phyloP scores from a whole-genome alignment of 2,329 filamentous ascomycete genomes.

The Neonectria neomacrospora region DNA sequence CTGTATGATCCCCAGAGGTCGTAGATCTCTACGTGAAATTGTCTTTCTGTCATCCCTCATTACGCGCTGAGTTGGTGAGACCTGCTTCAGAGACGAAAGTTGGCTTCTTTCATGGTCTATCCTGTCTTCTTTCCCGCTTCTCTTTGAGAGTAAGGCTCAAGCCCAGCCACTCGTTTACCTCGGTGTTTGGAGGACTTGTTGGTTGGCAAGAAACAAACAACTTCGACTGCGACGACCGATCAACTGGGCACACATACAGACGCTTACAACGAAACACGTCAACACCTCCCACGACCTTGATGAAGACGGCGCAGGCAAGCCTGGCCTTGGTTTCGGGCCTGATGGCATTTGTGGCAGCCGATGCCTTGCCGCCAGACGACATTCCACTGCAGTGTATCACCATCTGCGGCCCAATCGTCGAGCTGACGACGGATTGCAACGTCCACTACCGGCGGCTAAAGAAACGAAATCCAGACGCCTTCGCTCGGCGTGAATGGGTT shows the following conservation, averaged over 20 bases:
- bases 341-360: conserved; percentile 42
- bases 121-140: not conserved
- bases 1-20: conserved; percentile 13
- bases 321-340: conserved; percentile 47
- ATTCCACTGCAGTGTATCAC: conserved; percentile 54
- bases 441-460: conserved; percentile 42
- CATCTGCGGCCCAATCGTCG: conserved; percentile 57
- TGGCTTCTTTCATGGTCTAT: conserved; percentile 13
- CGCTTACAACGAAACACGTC: not conserved
- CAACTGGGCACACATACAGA: not conserved
- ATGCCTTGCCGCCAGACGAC: conserved; percentile 49
- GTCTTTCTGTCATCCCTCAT: conserved; percentile 11
- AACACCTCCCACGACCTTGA: conserved; percentile 26
- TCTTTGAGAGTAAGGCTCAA: not conserved
- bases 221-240: not conserved
- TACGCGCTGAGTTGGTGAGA: conserved; percentile 16
- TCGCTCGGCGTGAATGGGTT: conserved; percentile 29
- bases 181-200: not conserved
- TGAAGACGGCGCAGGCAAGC: conserved; percentile 43
- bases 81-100: conserved; percentile 14
- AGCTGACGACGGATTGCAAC: conserved; percentile 53
- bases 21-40: conserved; percentile 9
- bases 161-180: conserved; percentile 1
- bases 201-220: not conserved
- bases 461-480: conserved; percentile 38